Percentiles rank a stretch among this genome's conserved stretches.
phyloP scores from a whole-genome alignment of 179 eudicot genomes.

The Sideroxylon spinosum region DNA sequence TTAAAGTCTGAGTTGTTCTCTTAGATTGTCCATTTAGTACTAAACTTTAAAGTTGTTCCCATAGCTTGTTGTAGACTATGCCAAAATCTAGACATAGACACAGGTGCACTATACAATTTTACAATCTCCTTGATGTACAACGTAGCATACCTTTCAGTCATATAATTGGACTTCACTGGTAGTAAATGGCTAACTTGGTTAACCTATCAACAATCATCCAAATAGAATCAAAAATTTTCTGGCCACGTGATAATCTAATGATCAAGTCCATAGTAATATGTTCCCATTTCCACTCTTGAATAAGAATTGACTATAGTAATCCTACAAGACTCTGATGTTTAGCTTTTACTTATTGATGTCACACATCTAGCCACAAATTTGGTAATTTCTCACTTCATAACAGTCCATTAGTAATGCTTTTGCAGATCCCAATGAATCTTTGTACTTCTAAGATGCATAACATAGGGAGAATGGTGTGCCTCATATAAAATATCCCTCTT shows the following conservation, averaged over 20 bases:
- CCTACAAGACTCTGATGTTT: too few relatives aligned
- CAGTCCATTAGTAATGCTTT: too few relatives aligned
- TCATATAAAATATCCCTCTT: too few relatives aligned
- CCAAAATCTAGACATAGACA: neutral
- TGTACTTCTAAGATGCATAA: too few relatives aligned
- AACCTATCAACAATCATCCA: neutral
- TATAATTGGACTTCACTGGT: neutral
- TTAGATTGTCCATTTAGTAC: neutral
- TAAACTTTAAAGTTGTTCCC: neutral
- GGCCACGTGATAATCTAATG: neutral
- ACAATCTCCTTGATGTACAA: neutral
- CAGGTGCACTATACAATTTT: neutral
- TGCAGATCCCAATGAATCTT: too few relatives aligned
- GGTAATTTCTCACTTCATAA: too few relatives aligned
- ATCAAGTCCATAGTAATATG: neutral
- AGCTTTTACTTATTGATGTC: too few relatives aligned
- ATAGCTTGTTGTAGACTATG: neutral
- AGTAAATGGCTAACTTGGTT: neutral
- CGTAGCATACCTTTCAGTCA: neutral
- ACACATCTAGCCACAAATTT: too few relatives aligned
- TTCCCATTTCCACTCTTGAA: neutral
- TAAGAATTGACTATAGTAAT: too few relatives aligned
- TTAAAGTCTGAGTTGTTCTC: neutral
- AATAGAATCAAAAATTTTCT: neutral
- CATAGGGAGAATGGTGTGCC: too few relatives aligned